These are phyloP conservation scores for Xerophyta viscosa DNA, from an alignment of 106 monocot genomes.

Conservation along the genomic window DNA sequence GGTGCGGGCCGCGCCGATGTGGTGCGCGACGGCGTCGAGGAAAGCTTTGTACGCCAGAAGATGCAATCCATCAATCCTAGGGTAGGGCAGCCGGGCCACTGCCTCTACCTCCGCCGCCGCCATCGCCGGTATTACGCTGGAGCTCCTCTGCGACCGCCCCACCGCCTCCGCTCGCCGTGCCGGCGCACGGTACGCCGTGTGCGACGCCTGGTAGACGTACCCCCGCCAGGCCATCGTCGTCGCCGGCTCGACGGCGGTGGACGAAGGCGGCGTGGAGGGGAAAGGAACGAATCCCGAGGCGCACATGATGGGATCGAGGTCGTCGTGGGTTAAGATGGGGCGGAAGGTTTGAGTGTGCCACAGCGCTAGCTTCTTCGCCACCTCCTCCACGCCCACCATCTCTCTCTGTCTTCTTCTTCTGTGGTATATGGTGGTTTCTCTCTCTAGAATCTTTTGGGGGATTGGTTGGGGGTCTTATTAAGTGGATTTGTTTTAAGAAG, in stretches of 20 bases:
- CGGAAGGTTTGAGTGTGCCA: slow-evolving; percentile 64
- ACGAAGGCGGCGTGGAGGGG: not conserved
- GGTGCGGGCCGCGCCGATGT: slow-evolving; percentile 30
- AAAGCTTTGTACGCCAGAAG: slow-evolving; percentile 48
- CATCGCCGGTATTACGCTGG: too few relatives aligned
- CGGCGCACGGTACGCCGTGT: not conserved
- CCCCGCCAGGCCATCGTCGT: slow-evolving; percentile 31
- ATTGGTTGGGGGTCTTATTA: too few relatives aligned
- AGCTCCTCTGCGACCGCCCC: not conserved
- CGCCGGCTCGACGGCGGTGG: not conserved
- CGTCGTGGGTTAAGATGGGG: slow-evolving; percentile 58
- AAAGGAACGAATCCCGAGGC: slow-evolving; percentile 37
- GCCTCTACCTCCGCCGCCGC: not conserved
- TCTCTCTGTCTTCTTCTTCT: too few relatives aligned
- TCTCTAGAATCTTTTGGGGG: too few relatives aligned
- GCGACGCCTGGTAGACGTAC: slow-evolving; percentile 26
- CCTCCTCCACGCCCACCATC: slow-evolving; percentile 27
- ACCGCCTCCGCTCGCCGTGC: not conserved
- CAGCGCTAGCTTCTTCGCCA: slow-evolving; percentile 49
- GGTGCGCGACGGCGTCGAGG: slow-evolving; percentile 47
- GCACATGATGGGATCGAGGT: slow-evolving; percentile 62
- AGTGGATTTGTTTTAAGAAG: too few relatives aligned
- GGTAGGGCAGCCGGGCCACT: slow-evolving; percentile 9
- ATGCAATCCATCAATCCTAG: slow-evolving; percentile 57
- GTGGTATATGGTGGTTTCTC: too few relatives aligned